Conservation (phyloP, 306 rosid species). For the Acacia melanoxylon region DNA sequence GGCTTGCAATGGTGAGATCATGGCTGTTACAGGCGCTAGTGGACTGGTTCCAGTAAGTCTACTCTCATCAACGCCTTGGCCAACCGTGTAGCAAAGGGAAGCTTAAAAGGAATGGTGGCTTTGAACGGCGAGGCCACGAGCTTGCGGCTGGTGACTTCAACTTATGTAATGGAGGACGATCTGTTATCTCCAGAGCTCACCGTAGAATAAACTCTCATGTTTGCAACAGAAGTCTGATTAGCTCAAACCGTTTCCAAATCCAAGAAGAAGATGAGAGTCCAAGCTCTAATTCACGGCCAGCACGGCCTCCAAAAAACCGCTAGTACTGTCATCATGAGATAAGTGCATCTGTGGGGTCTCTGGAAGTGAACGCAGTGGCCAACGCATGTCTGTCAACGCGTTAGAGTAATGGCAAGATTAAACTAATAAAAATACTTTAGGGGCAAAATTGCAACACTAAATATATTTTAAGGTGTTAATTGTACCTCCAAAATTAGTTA, state of each 20-base stretch:
- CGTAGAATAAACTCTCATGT: conserved; percentile 83
- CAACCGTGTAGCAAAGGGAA: conserved; percentile 78
- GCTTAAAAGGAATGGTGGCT: conserved; percentile 72
- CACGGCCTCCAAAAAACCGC: conserved; percentile 80
- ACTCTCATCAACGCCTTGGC: conserved; percentile 89
- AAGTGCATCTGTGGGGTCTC: conserved; percentile 96
- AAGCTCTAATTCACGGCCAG: conserved; percentile 70
- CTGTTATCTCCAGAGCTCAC: conserved; percentile 90
- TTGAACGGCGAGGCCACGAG: conserved; percentile 75
- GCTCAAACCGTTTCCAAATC: conserved; percentile 71
- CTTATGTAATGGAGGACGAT: conserved; percentile 96
- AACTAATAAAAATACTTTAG: too few relatives aligned
- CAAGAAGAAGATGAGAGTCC: conserved; percentile 78
- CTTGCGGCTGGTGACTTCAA: conserved; percentile 77
- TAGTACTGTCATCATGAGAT: conserved; percentile 70
- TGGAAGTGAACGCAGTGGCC: conserved; percentile 67
- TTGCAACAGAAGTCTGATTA: conserved; percentile 81
- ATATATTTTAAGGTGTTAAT: too few relatives aligned
- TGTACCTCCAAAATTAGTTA: too few relatives aligned
- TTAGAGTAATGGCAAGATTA: too few relatives aligned
- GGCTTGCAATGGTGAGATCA: conserved; percentile 81
- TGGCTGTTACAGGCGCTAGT: conserved; percentile 90
- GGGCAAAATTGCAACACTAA: too few relatives aligned
- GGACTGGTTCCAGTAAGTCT: conserved; percentile 83
- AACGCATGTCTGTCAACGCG: conserved; percentile 59